Percentiles rank a stretch among this genome's conserved stretches.
Evolutionary conservation across 2,329 filamentous ascomycete species (phyloP).

Genomic region (Cladophialophora chaetospira): DNA sequence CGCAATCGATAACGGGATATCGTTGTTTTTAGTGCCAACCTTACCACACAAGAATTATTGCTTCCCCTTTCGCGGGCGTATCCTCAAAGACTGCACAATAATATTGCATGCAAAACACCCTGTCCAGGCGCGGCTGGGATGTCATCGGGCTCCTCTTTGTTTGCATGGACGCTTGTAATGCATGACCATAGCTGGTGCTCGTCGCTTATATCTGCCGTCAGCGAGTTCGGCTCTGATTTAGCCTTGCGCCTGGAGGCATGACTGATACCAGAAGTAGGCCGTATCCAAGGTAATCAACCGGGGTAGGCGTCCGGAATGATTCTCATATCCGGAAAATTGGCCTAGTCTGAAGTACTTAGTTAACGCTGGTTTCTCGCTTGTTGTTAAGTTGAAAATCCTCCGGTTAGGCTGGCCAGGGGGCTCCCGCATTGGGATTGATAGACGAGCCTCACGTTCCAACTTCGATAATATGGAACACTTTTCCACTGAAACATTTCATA

Average conservation of each 20-base stretch:
- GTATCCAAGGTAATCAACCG: slow-evolving; percentile 17
- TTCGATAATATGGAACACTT: neutral
- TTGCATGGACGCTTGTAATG: too few species aligned
- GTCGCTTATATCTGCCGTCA: slow-evolving; percentile 5
- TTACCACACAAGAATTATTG: neutral
- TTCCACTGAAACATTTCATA: slow-evolving; percentile 17
- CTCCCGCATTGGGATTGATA: neutral
- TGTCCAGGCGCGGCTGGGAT: too few species aligned
- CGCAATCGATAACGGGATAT: slow-evolving; percentile 12
- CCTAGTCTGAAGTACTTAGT: slow-evolving; percentile 15
- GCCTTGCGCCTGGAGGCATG: slow-evolving; percentile 8
- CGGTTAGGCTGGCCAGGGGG: slow-evolving; percentile 8
- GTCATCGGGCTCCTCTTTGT: too few species aligned
- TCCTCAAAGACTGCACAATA: too few species aligned
- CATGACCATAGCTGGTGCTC: neutral
- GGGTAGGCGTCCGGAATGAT: slow-evolving; percentile 34
- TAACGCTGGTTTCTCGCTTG: slow-evolving; percentile 31
- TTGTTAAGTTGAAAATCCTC: slow-evolving; percentile 19
- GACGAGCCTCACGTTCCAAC: too few species aligned
- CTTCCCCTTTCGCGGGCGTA: neutral
- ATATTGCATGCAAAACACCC: too few species aligned
- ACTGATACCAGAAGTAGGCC: slow-evolving; percentile 2
- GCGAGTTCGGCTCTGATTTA: neutral
- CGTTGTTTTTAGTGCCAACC: neutral
- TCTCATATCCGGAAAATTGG: slow-evolving; percentile 13